These are phyloP conservation scores for Venturia aucupariae DNA, from an alignment of 2,329 filamentous ascomycete species.

Conservation along the genomic window DNA sequence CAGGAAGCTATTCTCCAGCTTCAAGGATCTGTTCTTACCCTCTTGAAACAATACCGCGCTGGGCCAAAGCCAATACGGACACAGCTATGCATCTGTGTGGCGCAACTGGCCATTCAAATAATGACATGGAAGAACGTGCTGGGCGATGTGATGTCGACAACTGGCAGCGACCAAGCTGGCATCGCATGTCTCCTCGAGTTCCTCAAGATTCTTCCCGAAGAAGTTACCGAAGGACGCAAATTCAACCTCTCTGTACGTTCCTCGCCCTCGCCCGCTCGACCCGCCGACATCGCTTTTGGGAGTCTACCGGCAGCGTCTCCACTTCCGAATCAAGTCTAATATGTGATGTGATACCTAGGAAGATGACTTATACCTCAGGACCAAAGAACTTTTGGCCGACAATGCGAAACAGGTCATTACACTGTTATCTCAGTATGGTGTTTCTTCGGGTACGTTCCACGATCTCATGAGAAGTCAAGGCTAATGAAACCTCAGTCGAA, in stretches of 20 bases:
- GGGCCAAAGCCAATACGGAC: constrained; percentile 72
- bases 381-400: constrained; percentile 79
- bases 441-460: constrained; percentile 67
- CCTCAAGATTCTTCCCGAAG: constrained; percentile 90
- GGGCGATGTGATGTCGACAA: constrained; percentile 64
- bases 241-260: constrained; percentile 96
- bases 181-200: constrained; percentile 91
- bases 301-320: background rate
- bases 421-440: constrained; percentile 80
- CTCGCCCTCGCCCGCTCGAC: constrained; percentile 22
- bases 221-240: constrained; percentile 98
- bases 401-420: constrained; percentile 82
- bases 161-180: constrained; percentile 67
- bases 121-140: constrained; percentile 90
- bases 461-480: background rate
- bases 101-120: constrained; percentile 94
- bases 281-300: constrained; percentile 22
- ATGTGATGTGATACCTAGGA: constrained; percentile 52
- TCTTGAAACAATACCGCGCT: constrained; percentile 70
- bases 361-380: constrained; percentile 83
- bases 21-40: constrained; percentile 71
- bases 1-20: constrained; percentile 64
- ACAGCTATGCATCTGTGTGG: constrained; percentile 89
- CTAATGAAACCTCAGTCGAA: constrained; percentile 42
- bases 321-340: constrained; percentile 28